Base-by-base conservation (phyloP, 306 rosid species). In the cucumber (Cucumis sativus) region DNA sequence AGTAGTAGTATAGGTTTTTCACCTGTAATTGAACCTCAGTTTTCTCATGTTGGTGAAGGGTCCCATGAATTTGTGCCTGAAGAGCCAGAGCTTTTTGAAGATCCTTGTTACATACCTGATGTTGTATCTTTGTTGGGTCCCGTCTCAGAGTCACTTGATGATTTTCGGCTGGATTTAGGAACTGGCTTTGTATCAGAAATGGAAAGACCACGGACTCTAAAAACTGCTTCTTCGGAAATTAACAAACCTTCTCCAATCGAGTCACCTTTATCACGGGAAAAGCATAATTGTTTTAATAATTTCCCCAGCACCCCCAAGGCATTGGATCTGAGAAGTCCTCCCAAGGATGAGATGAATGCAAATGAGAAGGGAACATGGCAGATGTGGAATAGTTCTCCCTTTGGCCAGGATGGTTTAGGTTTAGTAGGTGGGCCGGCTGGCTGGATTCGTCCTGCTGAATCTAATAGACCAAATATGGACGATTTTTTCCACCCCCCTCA, bases 351-450 rank as follows among this genome's bases (percentile, higher is more conserved):
- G 79, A 83, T 81, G 52, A 85, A 81, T 79, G 66, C 86, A 79
- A 87, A 77, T 74, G 98, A 88, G 78, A 88, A 79, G 77, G 96
- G 96, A 83, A 91, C 96, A 47, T 96, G 99, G 99, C 92, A 96
- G 81, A 92, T 96, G 99, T 96, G 99, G 99, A 89, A 80, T 71
- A 84, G 92, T 79, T 78, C 87, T 14, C 97, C 97, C 17, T 96
- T 96, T 83, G 97, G 91, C 71, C 99, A 92, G 84, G 99, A 96
- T 72, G 90, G 98, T 85, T 85, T 96, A 79, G 97, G 99, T 55
- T 81, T 92, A 81, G 90, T 85, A 9, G 90, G 99, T 79, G 89
- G 96, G 54, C 88, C 96, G 6, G 88, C 86, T 62, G 86, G 90
- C 90, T 96, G 99, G 99, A 88, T 90, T 82, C 81, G 84, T 71